Conservation (phyloP, 2,329 filamentous ascomycete species). For the Neonectria sp. region DNA sequence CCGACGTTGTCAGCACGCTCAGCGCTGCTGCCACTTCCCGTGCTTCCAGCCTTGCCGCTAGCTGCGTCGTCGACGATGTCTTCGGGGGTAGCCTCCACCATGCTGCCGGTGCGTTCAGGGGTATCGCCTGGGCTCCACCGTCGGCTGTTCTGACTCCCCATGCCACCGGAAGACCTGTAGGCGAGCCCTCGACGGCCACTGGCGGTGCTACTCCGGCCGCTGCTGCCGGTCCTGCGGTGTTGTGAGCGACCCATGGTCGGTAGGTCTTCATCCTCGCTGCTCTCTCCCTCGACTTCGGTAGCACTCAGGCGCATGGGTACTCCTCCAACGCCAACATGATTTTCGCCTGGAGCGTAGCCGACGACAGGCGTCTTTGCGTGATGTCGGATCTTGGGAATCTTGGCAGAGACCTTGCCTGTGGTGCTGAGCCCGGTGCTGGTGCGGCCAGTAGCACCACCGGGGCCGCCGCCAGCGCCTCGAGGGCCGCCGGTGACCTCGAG, state of each 20-base stretch:
- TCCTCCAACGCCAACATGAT: constrained; percentile 81
- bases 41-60: constrained; percentile 66
- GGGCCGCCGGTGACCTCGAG: constrained; percentile 82
- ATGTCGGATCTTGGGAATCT: constrained; percentile 93
- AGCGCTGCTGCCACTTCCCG: constrained; percentile 69
- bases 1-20: constrained; percentile 74
- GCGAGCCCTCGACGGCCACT: constrained; percentile 65
- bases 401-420: constrained; percentile 79
- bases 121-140: constrained; percentile 70
- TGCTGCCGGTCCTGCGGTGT: constrained; percentile 82
- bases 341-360: constrained; percentile 83
- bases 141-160: constrained; percentile 57
- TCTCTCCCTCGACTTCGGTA: constrained; percentile 93
- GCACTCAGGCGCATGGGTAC: constrained; percentile 94
- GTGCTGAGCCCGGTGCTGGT: constrained; percentile 75
- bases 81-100: constrained; percentile 61
- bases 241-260: constrained; percentile 64
- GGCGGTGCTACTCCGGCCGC: constrained; percentile 78
- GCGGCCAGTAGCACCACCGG: constrained; percentile 58
- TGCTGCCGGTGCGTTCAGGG: constrained; percentile 68
- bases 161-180: constrained; percentile 67
- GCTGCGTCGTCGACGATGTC: constrained; percentile 57
- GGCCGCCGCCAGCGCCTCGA: constrained; percentile 63
- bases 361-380: constrained; percentile 85
- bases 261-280: constrained; percentile 81